phyloP scores from a whole-genome alignment of 176 grass and related monocot species.

The bread wheat (Triticum aestivum) region DNA sequence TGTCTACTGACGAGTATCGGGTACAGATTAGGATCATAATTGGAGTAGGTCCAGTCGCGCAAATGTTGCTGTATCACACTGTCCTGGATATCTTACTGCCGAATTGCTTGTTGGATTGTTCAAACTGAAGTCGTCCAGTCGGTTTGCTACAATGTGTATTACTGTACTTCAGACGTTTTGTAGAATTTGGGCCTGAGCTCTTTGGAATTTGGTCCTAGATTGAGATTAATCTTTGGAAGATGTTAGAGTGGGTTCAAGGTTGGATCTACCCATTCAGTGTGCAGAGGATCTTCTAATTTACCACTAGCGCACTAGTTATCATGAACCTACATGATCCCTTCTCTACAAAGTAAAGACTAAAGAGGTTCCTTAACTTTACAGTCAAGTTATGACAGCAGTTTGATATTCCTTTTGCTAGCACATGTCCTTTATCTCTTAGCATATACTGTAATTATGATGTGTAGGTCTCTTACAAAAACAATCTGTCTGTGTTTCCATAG shows the following conservation, averaged over 20 bases:
- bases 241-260: neutral
- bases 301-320: neutral
- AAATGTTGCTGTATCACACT: no score
- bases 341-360: slow-evolving; percentile 10
- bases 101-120: neutral
- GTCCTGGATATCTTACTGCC: neutral
- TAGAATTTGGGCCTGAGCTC: neutral
- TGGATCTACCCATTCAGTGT: neutral
- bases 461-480: neutral
- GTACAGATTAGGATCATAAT: neutral
- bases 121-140: neutral
- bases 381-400: slow-evolving; percentile 10
- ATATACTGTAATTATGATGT: neutral
- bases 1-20: neutral
- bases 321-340: slow-evolving; percentile 24
- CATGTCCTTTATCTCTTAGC: neutral
- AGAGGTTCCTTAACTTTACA: slow-evolving; percentile 30
- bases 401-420: slow-evolving; percentile 6
- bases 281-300: neutral
- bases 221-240: slow-evolving; percentile 3
- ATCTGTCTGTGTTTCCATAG: neutral
- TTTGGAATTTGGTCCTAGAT: neutral
- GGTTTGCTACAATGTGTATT: neutral
- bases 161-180: neutral
- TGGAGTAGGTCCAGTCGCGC: neutral